These are phyloP conservation scores for Hibiscus tridactylites DNA, from an alignment of 345 rosid genomes.

Conservation along the genomic window DNA sequence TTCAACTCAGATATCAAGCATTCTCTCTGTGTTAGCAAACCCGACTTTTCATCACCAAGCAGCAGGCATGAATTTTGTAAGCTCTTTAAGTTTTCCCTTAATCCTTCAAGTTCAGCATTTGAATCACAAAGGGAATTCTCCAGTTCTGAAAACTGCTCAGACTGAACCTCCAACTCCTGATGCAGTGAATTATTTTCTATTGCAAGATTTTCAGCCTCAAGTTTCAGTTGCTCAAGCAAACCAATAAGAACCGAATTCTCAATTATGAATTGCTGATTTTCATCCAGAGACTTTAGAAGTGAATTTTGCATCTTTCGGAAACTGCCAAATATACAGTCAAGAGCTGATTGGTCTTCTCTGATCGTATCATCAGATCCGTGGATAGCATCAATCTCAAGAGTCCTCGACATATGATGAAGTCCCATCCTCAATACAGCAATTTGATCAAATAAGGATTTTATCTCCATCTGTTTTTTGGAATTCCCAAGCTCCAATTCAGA, in stretches of 20 bases:
- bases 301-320: slow-evolving; percentile 43
- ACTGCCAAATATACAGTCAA: slow-evolving; percentile 31
- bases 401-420: slow-evolving; percentile 41
- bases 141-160: slow-evolving; percentile 36
- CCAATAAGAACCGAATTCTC: slow-evolving; percentile 58
- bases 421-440: slow-evolving; percentile 42
- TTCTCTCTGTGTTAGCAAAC: slow-evolving; percentile 41
- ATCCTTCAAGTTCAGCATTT: slow-evolving; percentile 37
- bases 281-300: slow-evolving; percentile 17
- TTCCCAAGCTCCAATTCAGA: slow-evolving; percentile 50
- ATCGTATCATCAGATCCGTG: slow-evolving; percentile 24
- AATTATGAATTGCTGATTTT: slow-evolving; percentile 42
- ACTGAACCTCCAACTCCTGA: slow-evolving; percentile 37
- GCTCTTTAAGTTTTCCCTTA: slow-evolving; percentile 45
- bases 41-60: slow-evolving; percentile 59
- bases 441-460: slow-evolving; percentile 43
- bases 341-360: slow-evolving; percentile 34
- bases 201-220: slow-evolving; percentile 49
- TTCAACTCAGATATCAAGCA: slow-evolving; percentile 47
- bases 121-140: slow-evolving; percentile 26
- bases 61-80: slow-evolving; percentile 50
- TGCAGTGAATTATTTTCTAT: slow-evolving; percentile 36
- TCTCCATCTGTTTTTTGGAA: slow-evolving; percentile 39
- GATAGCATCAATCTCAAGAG: slow-evolving; percentile 35
- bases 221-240: slow-evolving; percentile 53